Evolutionary conservation across 192 early-diverging fungal genomes (phyloP), one percentile per base, ranked within the genome.

Genomic region (Backusella parvicylindrica): DNA sequence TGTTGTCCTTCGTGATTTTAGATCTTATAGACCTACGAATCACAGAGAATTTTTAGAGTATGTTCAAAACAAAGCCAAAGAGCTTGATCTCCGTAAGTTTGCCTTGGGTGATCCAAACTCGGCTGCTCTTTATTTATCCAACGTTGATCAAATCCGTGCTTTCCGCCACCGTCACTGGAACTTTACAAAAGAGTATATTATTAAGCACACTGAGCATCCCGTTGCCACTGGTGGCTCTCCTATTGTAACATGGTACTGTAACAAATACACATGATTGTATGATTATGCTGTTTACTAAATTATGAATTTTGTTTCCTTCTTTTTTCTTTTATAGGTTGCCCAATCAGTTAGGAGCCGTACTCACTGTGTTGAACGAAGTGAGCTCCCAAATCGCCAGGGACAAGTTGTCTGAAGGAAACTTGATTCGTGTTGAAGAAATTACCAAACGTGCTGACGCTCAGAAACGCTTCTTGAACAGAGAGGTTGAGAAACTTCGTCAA

Each of bases 151-250:
- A 82, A 91, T 95, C 31, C 86, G 94, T 31, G 91, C 91, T 9
- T 97, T 96, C 82, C 83, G 95, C 64, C 87, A 91, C 80, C 88
- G 93, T 26, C 95, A 97, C 78, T 97, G 95, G 95, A 90, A 86
- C 76, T 94, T 95, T 77, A 90, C 94, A 35, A 95, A 94, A 81
- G 90, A 93, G 81, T 94, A 95, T 68, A 93, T 95, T 64, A 90
- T 93, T 60, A 91, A 94, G 74, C 84, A 94, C 78, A 89, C 91
- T 1, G 76, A 77, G 16, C 89, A 92, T 79, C 92, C 93, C 30
- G 88, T 90, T 4, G 93, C 93, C 13, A 94, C 93, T 0, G 93
- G 91, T 21, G 90, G 90, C 13, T 87, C 85, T 9, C 90, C 90
- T 21, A 91, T 91, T 75, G 80, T 86, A 33, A 88, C 86, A 12